phyloP scores from a whole-genome alignment of 352 stramenopile species.

The Pythium coloratum region DNA sequence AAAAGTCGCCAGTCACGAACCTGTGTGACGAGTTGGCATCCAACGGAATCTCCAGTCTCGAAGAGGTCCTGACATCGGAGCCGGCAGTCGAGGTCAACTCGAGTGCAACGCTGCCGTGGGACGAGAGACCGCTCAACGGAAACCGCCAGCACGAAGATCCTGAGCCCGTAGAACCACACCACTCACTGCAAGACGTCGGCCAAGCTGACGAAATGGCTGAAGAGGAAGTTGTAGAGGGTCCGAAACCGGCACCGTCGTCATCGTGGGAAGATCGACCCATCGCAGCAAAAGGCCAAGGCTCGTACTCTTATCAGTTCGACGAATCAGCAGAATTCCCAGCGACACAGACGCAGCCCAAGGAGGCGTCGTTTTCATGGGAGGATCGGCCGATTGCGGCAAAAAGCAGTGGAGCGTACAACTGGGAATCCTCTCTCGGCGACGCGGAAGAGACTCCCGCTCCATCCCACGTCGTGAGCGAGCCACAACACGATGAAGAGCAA shows the following conservation, averaged over 20 bases:
- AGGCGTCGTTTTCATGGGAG: conserved; percentile 13
- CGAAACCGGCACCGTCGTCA: background rate
- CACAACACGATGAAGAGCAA: background rate
- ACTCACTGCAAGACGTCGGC: background rate
- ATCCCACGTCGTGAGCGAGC: background rate
- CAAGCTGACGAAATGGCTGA: background rate
- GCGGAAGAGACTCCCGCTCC: background rate
- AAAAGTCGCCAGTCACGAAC: conserved; percentile 10
- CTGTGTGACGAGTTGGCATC: conserved; percentile 19
- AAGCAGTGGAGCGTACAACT: conserved; percentile 11
- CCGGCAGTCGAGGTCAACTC: background rate
- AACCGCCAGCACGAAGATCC: background rate
- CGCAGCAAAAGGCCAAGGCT: background rate
- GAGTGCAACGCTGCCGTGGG: background rate
- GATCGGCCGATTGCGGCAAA: conserved; percentile 14
- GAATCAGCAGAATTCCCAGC: background rate
- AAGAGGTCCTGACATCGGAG: background rate
- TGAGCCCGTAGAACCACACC: background rate
- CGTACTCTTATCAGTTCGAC: background rate
- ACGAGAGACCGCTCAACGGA: conserved; percentile 18
- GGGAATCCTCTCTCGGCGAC: conserved; percentile 2
- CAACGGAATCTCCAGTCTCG: conserved; percentile 12
- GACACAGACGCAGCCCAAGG: background rate
- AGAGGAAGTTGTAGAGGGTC: background rate
- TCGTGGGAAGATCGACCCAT: conserved; percentile 21